A percentile compares a stretch with the other conserved stretches of the same genome.
phyloP scores from a whole-genome alignment of 805 yeast genomes.

The Candida boidinii region DNA sequence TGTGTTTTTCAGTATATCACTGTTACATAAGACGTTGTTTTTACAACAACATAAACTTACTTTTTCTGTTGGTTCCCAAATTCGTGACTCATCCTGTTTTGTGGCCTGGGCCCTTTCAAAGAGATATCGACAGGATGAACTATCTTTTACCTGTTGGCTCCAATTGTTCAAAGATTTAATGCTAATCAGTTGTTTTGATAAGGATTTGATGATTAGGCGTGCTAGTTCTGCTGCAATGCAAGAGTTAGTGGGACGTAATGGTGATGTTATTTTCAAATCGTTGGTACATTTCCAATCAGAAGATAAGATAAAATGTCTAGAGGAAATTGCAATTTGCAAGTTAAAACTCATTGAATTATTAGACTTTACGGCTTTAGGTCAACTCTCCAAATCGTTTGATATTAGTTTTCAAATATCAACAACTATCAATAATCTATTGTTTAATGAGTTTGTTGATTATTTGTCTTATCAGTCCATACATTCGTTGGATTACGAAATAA shows the following conservation, averaged over 20 bases:
- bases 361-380: constrained; percentile 41
- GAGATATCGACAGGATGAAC: constrained; percentile 16
- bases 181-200: constrained; percentile 55
- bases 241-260: constrained; percentile 75
- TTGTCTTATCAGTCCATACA: constrained; percentile 24
- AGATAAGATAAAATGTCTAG: too few species aligned
- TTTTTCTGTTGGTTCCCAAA: constrained; percentile 50
- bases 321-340: constrained; percentile 26
- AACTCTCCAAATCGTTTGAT: constrained; percentile 29
- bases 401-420: constrained; percentile 9
- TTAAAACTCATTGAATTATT: constrained; percentile 51
- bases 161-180: constrained; percentile 32
- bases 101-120: constrained; percentile 72
- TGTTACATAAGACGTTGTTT: constrained; percentile 40
- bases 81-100: constrained; percentile 81
- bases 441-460: constrained; percentile 20
- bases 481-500: constrained; percentile 32
- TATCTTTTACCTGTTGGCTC: constrained; percentile 10
- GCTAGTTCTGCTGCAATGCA: constrained; percentile 85
- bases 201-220: constrained; percentile 64
- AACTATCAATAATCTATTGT: constrained; percentile 10
- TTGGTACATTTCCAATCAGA: constrained; percentile 1
- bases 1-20: constrained; percentile 21
- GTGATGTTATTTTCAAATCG: constrained; percentile 27
- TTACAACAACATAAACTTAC: constrained; percentile 51